A percentile compares a stretch with the other conserved stretches of the same genome.
Conservation (phyloP, 148 eudicot genomes). For the Fallopia convolvulus region DNA sequence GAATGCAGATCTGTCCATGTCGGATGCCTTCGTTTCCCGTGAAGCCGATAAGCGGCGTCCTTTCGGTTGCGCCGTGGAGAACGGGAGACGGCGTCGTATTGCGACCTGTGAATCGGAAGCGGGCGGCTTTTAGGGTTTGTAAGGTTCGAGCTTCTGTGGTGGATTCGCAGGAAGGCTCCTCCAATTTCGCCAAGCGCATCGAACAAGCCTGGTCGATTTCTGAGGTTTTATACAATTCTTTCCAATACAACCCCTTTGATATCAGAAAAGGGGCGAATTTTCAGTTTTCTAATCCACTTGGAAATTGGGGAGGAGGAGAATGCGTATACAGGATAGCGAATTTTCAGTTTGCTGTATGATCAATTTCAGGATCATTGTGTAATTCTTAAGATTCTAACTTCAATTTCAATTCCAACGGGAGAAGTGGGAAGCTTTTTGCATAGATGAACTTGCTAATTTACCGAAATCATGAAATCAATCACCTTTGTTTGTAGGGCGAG, state of each 20-base stretch:
- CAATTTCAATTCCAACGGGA: too few species aligned
- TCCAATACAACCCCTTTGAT: neutral
- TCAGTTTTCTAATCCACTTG: too few species aligned
- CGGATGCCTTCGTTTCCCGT: neutral
- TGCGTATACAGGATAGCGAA: too few species aligned
- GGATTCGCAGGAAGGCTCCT: constrained; percentile 47
- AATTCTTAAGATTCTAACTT: neutral
- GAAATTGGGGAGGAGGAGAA: too few species aligned
- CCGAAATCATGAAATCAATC: neutral
- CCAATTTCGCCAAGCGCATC: constrained; percentile 56
- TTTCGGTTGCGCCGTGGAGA: neutral
- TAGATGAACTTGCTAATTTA: neutral
- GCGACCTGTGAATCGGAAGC: constrained; percentile 1
- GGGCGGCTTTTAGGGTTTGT: constrained; percentile 15
- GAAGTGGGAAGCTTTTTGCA: neutral
- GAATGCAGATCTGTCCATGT: neutral
- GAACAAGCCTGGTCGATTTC: constrained; percentile 80
- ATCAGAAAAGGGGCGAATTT: too few species aligned
- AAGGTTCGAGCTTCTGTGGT: constrained; percentile 46
- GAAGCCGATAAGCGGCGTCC: constrained; percentile 15
- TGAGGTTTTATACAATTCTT: constrained; percentile 33
- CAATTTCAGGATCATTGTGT: neutral
- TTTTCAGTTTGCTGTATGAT: neutral
- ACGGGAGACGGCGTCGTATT: neutral
- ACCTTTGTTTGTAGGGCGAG: neutral